phyloP scores from a whole-genome alignment of 192 early-diverging fungal genomes.

The Phlyctochytrium bullatum region DNA sequence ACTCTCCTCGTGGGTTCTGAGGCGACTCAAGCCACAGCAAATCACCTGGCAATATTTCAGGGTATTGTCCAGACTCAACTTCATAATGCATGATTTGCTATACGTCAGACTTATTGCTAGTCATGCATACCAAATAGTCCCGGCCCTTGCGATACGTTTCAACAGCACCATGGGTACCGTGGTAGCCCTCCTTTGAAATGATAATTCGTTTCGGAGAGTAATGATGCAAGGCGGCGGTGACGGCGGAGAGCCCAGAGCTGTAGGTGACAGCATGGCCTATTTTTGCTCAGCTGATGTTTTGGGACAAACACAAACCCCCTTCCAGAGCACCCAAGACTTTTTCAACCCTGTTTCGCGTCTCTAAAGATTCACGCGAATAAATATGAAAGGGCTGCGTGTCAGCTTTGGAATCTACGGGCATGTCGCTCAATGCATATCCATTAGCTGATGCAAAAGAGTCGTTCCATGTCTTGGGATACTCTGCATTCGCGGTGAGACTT shows the following conservation, averaged over 20 bases:
- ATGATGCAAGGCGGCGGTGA: slow-evolving; percentile 53
- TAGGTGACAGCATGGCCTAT: slow-evolving; percentile 61
- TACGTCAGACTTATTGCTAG: neutral
- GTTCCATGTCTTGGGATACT: too few species aligned
- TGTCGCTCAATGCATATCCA: too few species aligned
- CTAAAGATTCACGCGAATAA: slow-evolving; percentile 48
- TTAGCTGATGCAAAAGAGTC: too few species aligned
- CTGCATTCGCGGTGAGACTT: too few species aligned
- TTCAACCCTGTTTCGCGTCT: slow-evolving; percentile 50
- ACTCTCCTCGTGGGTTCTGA: slow-evolving; percentile 60
- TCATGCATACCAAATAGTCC: slow-evolving; percentile 1
- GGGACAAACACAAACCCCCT: slow-evolving; percentile 11
- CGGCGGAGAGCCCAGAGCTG: slow-evolving; percentile 56
- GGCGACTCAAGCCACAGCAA: slow-evolving; percentile 65
- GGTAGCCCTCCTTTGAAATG: slow-evolving; percentile 33
- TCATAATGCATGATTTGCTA: slow-evolving; percentile 14
- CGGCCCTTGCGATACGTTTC: slow-evolving; percentile 18
- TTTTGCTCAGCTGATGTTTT: neutral
- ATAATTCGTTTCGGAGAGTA: slow-evolving; percentile 46
- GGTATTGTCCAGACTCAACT: neutral
- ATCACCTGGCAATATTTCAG: slow-evolving; percentile 35
- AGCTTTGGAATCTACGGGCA: too few species aligned
- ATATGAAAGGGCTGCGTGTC: too few species aligned
- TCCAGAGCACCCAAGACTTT: slow-evolving; percentile 51
- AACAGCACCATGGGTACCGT: slow-evolving; percentile 27